phyloP scores from a whole-genome alignment of 805 yeast genomes.

The Wickerhamiella hasegawae region DNA sequence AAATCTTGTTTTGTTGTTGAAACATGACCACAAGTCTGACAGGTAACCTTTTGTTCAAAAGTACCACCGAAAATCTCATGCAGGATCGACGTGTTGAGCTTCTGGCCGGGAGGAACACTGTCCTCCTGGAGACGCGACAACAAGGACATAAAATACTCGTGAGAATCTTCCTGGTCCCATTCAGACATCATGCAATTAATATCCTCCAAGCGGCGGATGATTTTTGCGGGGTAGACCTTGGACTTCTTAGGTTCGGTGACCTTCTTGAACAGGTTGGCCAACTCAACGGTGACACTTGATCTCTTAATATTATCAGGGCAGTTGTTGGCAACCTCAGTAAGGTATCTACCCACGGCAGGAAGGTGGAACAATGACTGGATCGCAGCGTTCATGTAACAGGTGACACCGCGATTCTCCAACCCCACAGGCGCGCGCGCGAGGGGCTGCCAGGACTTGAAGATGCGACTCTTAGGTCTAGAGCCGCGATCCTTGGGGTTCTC shows the following conservation, averaged over 20 bases:
- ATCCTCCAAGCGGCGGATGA: slow-evolving; percentile 57
- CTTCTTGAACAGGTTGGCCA: slow-evolving; percentile 17
- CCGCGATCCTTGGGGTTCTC: slow-evolving; percentile 49
- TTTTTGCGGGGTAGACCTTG: slow-evolving; percentile 58
- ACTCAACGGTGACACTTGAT: slow-evolving; percentile 18
- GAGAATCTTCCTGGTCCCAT: slow-evolving; percentile 97
- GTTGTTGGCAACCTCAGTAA: slow-evolving; percentile 47
- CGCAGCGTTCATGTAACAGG: slow-evolving; percentile 93
- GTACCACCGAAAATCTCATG: slow-evolving; percentile 93
- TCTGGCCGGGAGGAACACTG: slow-evolving; percentile 77
- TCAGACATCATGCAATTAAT: slow-evolving; percentile 93
- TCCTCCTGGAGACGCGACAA: slow-evolving; percentile 83
- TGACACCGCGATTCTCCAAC: slow-evolving; percentile 77
- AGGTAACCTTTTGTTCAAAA: slow-evolving; percentile 68
- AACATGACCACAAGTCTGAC: slow-evolving; percentile 65
- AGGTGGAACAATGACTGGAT: slow-evolving; percentile 80
- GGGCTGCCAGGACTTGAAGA: slow-evolving; percentile 48
- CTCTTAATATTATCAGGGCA: slow-evolving; percentile 17
- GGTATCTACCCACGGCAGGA: slow-evolving; percentile 78
- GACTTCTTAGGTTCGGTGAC: slow-evolving; percentile 20
- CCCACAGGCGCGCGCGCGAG: slow-evolving; percentile 42
- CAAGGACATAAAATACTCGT: slow-evolving; percentile 89
- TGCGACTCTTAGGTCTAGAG: slow-evolving; percentile 38
- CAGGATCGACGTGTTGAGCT: slow-evolving; percentile 62
- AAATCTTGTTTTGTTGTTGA: slow-evolving; percentile 85